phyloP scores from a whole-genome alignment of 2,329 filamentous ascomycete genomes.

The Biscogniauxia marginata region DNA sequence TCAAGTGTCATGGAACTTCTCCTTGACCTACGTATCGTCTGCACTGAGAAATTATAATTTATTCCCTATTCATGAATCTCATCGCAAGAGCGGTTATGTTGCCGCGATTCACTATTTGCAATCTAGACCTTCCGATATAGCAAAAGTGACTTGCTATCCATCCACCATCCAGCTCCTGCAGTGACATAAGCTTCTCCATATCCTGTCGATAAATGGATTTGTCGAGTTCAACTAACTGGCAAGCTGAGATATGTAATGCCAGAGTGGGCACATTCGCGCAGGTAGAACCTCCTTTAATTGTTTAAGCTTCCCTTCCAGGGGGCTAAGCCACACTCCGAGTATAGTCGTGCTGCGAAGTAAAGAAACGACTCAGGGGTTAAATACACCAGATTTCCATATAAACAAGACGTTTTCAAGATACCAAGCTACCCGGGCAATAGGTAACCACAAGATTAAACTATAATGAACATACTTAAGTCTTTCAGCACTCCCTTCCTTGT shows the following conservation, averaged over 20 bases:
- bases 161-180: constrained; percentile 22
- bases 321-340: constrained; percentile 6
- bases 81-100: constrained; percentile 21
- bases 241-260: constrained; percentile 13
- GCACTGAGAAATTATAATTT: too few relatives aligned
- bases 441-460: too few relatives aligned
- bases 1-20: too few relatives aligned
- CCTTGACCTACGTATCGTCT: too few relatives aligned
- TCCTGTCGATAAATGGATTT: constrained; percentile 10
- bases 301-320: constrained; percentile 5
- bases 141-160: constrained; percentile 25
- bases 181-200: constrained; percentile 8
- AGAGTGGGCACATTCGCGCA: constrained; percentile 12
- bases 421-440: constrained; percentile 14
- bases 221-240: constrained; percentile 9
- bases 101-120: constrained; percentile 23
- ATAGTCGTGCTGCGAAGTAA: constrained; percentile 18
- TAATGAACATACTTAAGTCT: too few relatives aligned
- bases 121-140: constrained; percentile 16
- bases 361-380: constrained; percentile 18
- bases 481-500: too few relatives aligned
- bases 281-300: constrained; percentile 6
- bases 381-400: constrained; percentile 17
- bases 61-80: too few relatives aligned
- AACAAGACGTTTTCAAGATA: constrained; percentile 19